Evolutionary conservation across 108 stramenopile species (phyloP).

Genomic region (Cylindrotheca closterium): DNA sequence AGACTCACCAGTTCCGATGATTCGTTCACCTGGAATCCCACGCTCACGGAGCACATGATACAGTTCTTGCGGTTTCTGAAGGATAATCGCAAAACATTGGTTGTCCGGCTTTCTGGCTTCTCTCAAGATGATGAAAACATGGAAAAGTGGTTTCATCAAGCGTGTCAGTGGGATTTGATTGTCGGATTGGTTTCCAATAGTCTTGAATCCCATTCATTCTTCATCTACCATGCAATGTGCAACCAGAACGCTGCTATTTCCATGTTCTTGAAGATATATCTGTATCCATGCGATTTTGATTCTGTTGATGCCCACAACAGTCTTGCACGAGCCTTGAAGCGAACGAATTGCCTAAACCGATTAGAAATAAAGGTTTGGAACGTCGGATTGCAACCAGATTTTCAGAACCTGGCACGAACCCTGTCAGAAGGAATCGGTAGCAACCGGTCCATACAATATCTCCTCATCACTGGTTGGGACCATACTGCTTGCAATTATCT

Average conservation of each 20-base stretch:
- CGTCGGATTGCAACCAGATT: too few species aligned
- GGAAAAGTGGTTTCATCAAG: not conserved
- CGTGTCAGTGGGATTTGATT: not conserved
- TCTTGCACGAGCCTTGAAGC: not conserved
- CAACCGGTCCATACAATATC: not conserved
- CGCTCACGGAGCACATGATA: not conserved
- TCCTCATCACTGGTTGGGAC: not conserved
- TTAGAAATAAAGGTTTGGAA: not conserved
- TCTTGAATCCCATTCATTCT: not conserved
- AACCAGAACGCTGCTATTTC: too few species aligned
- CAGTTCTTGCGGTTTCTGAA: not conserved
- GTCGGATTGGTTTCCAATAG: not conserved
- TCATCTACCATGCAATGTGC: too few species aligned
- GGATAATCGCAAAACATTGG: not conserved
- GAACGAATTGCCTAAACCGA: not conserved
- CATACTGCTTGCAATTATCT: too few species aligned
- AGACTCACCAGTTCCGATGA: not conserved
- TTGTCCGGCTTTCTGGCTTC: not conserved
- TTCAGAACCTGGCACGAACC: not conserved
- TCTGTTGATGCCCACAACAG: not conserved
- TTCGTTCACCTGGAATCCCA: not conserved
- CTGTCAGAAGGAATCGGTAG: not conserved
- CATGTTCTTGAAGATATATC: not conserved
- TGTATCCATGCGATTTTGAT: not conserved
- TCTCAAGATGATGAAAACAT: not conserved